Base-by-base conservation (phyloP, 2,329 filamentous ascomycete species). In the Botrytis tulipae region DNA sequence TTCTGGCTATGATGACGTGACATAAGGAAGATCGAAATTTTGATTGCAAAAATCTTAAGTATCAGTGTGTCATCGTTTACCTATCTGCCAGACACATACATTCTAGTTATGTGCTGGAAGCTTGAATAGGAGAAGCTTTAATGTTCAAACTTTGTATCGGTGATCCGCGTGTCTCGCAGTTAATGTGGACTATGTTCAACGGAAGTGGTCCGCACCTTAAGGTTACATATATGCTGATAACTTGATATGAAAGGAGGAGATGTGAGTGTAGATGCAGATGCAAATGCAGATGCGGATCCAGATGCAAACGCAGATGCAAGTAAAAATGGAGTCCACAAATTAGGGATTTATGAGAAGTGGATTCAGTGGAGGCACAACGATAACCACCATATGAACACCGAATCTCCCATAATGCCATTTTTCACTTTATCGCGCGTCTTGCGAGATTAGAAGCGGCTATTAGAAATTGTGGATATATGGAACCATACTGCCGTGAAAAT, bases 401-500 rank as follows among this genome's bases (percentile, higher is more conserved):
- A 51, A 67, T 67, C 37, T 67, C 46, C 65, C 46, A 67, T 29
- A 37, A 67, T 54, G 22, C 65, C 46, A 54, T 40, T 67, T 67
- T 67, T 54, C 25, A 29, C 35, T 54, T 51, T 67, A 12, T 67
- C 65, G 65, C 65, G 65, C 65, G 65, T 67, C 46, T 67, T 54
- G 65, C 65, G 46, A 67, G 32, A 54, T 67, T 37, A 29, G 65
- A 40, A 54, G 65, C 65, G 65, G 44, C 65, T 67, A 67, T 54
- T 67, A 35, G 46, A 18, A 40, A 40, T 20, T 54, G 25, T 67
- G 44, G 65, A 40, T 46, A 22, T n/a, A 20, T n/a, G 25, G 32
- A 67, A 54, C 22, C 32, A 67, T 54, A n/a, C 8, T 51, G 44
- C 44, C 22, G 14, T 67, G 32, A n/a, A 37, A 22, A 51, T 51